A percentile compares a stretch with the other conserved stretches of the same genome.
Conservation (phyloP, 2,329 filamentous ascomycete species). For the Trichophaea hybrida region DNA sequence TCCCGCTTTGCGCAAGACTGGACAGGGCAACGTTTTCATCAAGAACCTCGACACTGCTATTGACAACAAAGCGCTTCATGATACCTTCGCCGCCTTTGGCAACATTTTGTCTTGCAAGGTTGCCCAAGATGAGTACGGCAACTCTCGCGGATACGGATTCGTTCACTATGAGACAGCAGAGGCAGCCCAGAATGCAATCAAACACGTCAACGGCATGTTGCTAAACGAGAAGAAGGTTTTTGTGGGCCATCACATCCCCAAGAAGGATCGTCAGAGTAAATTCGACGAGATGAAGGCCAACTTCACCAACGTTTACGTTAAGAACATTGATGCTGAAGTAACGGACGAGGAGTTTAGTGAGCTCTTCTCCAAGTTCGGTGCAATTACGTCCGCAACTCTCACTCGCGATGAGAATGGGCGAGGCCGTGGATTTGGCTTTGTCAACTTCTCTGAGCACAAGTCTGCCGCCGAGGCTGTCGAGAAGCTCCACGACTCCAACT, state of each 20-base stretch:
- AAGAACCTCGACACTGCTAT: slow-evolving; percentile 98
- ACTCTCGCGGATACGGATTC: slow-evolving; percentile 98
- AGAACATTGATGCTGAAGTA: slow-evolving; percentile 79
- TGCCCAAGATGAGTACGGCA: slow-evolving; percentile 88
- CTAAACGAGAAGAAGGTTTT: slow-evolving; percentile 99
- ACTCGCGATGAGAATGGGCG: slow-evolving; percentile 80
- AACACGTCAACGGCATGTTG: slow-evolving; percentile 99
- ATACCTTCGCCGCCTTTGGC: slow-evolving; percentile 96
- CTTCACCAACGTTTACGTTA: slow-evolving; percentile 99
- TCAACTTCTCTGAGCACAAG: slow-evolving; percentile 90
- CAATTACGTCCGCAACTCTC: slow-evolving; percentile 89
- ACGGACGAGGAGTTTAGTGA: slow-evolving; percentile 89
- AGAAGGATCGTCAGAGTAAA: slow-evolving; percentile 99
- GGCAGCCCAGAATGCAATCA: slow-evolving; percentile 91
- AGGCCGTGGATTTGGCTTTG: slow-evolving; percentile 89
- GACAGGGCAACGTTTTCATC: slow-evolving; percentile 99
- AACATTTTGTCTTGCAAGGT: slow-evolving; percentile 99
- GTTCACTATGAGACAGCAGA: slow-evolving; percentile 99
- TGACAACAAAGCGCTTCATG: slow-evolving; percentile 99
- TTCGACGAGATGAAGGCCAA: slow-evolving; percentile 99
- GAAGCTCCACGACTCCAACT: slow-evolving; percentile 78
- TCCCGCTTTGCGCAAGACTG: slow-evolving; percentile 95
- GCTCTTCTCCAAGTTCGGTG: slow-evolving; percentile 80
- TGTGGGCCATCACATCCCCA: slow-evolving; percentile 96
- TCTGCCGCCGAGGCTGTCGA: slow-evolving; percentile 75